Percentiles rank a stretch among this genome's conserved stretches.
These are phyloP conservation scores for Chrysosporium queenslandicum DNA, from an alignment of 2,329 filamentous ascomycete genomes.

Conservation along the genomic window DNA sequence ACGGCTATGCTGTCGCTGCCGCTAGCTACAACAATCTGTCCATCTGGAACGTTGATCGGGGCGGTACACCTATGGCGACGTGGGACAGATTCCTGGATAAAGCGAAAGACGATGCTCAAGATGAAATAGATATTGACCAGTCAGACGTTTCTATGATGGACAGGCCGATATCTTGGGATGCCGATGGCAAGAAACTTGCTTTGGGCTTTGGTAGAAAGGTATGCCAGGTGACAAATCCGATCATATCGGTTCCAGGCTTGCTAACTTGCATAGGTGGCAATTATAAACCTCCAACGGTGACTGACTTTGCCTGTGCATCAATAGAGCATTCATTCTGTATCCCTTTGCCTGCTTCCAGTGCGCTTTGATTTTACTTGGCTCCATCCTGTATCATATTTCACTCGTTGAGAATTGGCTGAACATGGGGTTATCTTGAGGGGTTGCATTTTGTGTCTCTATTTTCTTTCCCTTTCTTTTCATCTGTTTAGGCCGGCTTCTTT, in stretches of 20 bases:
- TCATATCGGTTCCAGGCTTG: background rate
- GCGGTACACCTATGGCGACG: conserved; percentile 35
- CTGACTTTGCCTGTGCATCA: background rate
- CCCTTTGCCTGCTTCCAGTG: background rate
- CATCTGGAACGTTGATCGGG: conserved; percentile 41
- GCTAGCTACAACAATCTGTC: conserved; percentile 36
- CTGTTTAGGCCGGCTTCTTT: background rate
- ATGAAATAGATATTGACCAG: conserved; percentile 18
- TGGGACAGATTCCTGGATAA: conserved; percentile 32
- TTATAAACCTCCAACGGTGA: conserved; percentile 35
- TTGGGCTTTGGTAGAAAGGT: conserved; percentile 44
- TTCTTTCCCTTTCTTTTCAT: too few relatives aligned
- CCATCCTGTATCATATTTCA: background rate
- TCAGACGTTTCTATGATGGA: conserved; percentile 22
- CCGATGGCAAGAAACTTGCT: conserved; percentile 44
- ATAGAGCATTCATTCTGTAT: background rate
- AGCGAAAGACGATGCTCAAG: conserved; percentile 28
- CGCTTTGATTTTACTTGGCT: background rate
- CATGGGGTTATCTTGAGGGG: background rate
- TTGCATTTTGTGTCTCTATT: too few relatives aligned
- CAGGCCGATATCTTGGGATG: conserved; percentile 43
- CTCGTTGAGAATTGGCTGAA: background rate
- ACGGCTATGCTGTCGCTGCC: conserved; percentile 39
- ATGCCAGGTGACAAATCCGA: conserved; percentile 17
- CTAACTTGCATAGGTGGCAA: conserved; percentile 26